Evolutionary conservation across 1,284 basidiomycete genomes (phyloP).

Genomic region (Rhodotorula sp.): DNA sequence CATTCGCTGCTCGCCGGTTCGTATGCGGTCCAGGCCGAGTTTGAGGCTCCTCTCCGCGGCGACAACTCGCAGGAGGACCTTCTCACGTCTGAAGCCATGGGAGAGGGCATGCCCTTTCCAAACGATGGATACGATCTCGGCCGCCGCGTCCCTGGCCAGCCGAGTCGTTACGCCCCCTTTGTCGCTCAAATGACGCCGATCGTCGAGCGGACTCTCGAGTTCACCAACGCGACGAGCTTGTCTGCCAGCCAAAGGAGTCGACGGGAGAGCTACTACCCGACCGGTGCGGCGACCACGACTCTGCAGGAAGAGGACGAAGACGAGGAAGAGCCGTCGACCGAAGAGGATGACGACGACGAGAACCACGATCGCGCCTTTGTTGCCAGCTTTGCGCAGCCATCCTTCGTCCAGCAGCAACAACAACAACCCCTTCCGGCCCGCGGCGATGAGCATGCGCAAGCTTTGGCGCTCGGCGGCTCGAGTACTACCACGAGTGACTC

Average conservation of each 20-base stretch:
- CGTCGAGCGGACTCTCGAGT: conserved; percentile 86
- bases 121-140: conserved; percentile 34
- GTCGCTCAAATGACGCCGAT: conserved; percentile 85
- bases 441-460: conserved; percentile 10
- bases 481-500: conserved; percentile 10
- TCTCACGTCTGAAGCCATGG: no score
- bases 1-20: neutral
- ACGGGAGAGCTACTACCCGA: conserved; percentile 26
- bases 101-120: neutral
- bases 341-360: conserved; percentile 48
- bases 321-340: conserved; percentile 26
- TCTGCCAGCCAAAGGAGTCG: conserved; percentile 20
- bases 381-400: conserved; percentile 14
- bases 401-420: neutral
- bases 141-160: conserved; percentile 20
- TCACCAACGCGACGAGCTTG: conserved; percentile 54
- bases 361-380: conserved; percentile 38
- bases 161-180: conserved; percentile 37
- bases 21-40: conserved; percentile 15
- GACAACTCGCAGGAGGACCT: neutral
- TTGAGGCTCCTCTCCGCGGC: conserved; percentile 10
- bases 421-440: neutral
- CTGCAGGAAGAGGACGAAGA: conserved; percentile 36
- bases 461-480: conserved; percentile 17
- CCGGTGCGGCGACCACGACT: conserved; percentile 4